phyloP scores from a whole-genome alignment of 2,329 filamentous ascomycete genomes.

The Nigrograna mackinnonii region DNA sequence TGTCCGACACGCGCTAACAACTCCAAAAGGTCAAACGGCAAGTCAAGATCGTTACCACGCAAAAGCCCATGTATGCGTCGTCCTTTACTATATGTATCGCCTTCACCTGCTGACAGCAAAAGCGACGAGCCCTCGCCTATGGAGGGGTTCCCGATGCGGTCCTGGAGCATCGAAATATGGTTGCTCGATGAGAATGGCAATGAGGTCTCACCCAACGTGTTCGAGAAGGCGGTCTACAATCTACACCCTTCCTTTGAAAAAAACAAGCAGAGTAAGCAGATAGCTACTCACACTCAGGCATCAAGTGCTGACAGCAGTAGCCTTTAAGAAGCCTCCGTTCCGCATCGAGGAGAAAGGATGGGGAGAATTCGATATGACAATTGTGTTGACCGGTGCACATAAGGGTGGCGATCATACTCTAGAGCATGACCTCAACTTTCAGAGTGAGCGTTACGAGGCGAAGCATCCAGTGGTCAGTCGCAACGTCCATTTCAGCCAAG shows the following conservation, averaged over 20 bases:
- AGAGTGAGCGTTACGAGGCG: slow-evolving; percentile 77
- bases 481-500: neutral
- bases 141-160: slow-evolving; percentile 88
- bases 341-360: slow-evolving; percentile 91
- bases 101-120: too few species aligned
- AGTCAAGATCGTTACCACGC: slow-evolving; percentile 91
- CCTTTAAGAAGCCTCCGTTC: slow-evolving; percentile 84
- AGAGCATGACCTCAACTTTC: slow-evolving; percentile 91
- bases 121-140: slow-evolving; percentile 80
- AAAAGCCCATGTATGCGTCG: slow-evolving; percentile 77
- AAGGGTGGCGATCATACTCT: slow-evolving; percentile 83
- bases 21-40: slow-evolving; percentile 71
- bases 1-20: slow-evolving; percentile 16
- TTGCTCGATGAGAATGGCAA: slow-evolving; percentile 85
- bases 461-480: slow-evolving; percentile 71
- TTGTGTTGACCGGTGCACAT: slow-evolving; percentile 80
- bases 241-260: slow-evolving; percentile 93
- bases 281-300: slow-evolving; percentile 3
- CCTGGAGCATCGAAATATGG: slow-evolving; percentile 87
- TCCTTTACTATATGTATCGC: too few species aligned
- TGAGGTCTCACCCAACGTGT: slow-evolving; percentile 79
- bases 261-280: slow-evolving; percentile 75
- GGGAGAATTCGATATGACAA: slow-evolving; percentile 97
- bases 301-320: slow-evolving; percentile 15
- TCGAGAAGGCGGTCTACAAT: slow-evolving; percentile 90